These are phyloP conservation scores for Akanthomyces dipterigenus DNA, from an alignment of 2,329 filamentous ascomycete species.

Conservation along the genomic window DNA sequence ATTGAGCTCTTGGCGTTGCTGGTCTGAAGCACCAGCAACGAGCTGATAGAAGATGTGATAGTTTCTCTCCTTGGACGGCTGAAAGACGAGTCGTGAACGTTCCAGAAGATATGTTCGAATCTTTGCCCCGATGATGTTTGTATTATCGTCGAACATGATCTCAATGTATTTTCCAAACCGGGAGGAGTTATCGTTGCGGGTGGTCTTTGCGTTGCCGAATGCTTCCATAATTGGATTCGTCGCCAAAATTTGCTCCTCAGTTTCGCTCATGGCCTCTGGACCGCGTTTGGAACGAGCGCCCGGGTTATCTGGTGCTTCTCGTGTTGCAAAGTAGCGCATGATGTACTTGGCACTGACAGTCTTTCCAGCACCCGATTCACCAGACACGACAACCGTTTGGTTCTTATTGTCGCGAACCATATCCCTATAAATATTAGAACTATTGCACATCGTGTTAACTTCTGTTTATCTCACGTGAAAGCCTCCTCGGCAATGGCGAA, in stretches of 20 bases:
- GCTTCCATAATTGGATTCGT: conserved; percentile 99
- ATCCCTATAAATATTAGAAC: conserved; percentile 57
- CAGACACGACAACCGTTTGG: conserved; percentile 98
- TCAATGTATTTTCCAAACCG: conserved; percentile 99
- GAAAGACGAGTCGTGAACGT: conserved; percentile 91
- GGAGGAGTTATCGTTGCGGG: conserved; percentile 97
- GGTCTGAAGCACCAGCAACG: conserved; percentile 81
- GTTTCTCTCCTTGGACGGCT: conserved; percentile 94
- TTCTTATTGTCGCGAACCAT: conserved; percentile 96
- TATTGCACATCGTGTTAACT: neutral
- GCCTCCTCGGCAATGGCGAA: conserved; percentile 99
- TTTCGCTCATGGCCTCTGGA: conserved; percentile 84
- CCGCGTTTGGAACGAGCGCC: conserved; percentile 70
- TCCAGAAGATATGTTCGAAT: conserved; percentile 95
- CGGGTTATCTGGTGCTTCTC: conserved; percentile 86
- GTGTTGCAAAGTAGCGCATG: conserved; percentile 98
- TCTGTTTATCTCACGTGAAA: conserved; percentile 65
- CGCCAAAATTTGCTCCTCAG: conserved; percentile 94
- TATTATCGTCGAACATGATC: conserved; percentile 95
- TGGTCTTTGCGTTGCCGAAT: conserved; percentile 99
- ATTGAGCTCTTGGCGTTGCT: conserved; percentile 71
- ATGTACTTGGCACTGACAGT: conserved; percentile 99
- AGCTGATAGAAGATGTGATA: conserved; percentile 99
- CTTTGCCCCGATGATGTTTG: conserved; percentile 95
- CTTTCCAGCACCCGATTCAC: conserved; percentile 97